Evolutionary conservation across 1,139 yeast genomes (phyloP).

Genomic region (Candida gigantensis): DNA sequence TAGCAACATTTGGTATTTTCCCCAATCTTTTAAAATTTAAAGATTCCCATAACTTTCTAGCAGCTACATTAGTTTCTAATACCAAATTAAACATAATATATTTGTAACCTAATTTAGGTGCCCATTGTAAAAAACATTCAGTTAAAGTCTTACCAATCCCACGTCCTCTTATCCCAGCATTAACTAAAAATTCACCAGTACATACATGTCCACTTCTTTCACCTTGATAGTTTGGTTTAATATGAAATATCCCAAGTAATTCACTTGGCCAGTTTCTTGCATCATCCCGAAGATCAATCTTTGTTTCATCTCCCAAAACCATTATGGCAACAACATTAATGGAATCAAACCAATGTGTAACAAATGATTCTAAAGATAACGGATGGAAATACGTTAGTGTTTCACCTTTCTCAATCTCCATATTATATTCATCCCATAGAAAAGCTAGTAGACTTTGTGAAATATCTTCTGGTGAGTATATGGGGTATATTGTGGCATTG

Average conservation of each 20-base stretch:
- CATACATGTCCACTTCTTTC: slow-evolving; percentile 91
- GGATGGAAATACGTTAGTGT: slow-evolving; percentile 84
- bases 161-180: slow-evolving; percentile 89
- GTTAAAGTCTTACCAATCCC: slow-evolving; percentile 87
- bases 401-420: slow-evolving; percentile 89
- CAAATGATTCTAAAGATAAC: slow-evolving; percentile 70
- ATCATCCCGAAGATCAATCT: slow-evolving; percentile 11
- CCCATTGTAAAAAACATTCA: slow-evolving; percentile 87
- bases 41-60: slow-evolving; percentile 77
- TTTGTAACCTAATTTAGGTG: slow-evolving; percentile 83
- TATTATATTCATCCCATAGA: slow-evolving; percentile 86
- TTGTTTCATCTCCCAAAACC: slow-evolving; percentile 75
- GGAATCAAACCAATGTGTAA: slow-evolving; percentile 76
- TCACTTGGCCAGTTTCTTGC: slow-evolving; percentile 84
- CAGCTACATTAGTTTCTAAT: slow-evolving; percentile 84
- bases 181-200: slow-evolving; percentile 84
- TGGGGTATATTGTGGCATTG: slow-evolving; percentile 88
- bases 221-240: slow-evolving; percentile 91
- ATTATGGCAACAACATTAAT: slow-evolving; percentile 83
- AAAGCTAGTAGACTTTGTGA: slow-evolving; percentile 81
- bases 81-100: slow-evolving; percentile 83
- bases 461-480: slow-evolving; percentile 59
- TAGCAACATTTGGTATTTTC: slow-evolving; percentile 79
- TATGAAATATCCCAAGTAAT: slow-evolving; percentile 80
- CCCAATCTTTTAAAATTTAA: slow-evolving; percentile 79